Evolutionary conservation across 176 grass and related monocot genomes (phyloP), one percentile per base, ranked within the genome.

Genomic region (Oryza meridionalis): DNA sequence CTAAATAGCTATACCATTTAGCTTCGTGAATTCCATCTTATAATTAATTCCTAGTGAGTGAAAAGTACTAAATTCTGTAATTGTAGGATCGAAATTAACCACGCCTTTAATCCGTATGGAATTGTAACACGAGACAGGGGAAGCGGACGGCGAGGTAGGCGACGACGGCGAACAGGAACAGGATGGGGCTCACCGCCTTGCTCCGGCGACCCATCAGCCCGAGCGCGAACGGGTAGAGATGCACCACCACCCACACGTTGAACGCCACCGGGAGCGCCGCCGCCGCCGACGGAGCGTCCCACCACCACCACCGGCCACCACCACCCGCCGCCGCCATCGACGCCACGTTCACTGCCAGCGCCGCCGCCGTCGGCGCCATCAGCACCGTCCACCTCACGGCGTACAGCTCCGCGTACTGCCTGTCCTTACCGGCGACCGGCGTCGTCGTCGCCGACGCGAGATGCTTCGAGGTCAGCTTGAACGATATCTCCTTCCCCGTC

Each of bases 321-420:
- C 29, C 29, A 31, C 29, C 29, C 29, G 3, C 5, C 1, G 44
- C 43, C 0, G 25, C 77, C 43, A 86, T 67, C 59, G 84, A 86
- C 43, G 32, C 12, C 53, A 73, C 42, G 32, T 80, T 86, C 77
- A 74, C 45, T 7, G 22, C 69, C 0, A 86, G 59, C n/a, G 66
- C 77, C 14, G 11, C 10, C 2, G 69, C 44, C 59, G 84, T 37
- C 7, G 77, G 77, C 22, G 80, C 59, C 84, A 86, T 86, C 15
- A 80, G 59, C 44, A 14, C 59, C 43, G 84, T 80, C 77, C 77
- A 86, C 33, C 69, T 73, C 77, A 86, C 77, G 32, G 44, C 77
- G 77, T 86, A 80, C 10, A 86, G 77, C 31, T 86, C 84, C 0
- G 77, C 59, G 22, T 77, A 84, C 35, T 37, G 35, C 67, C 53